Evolutionary conservation across 192 early-diverging fungal genomes (phyloP), one percentile per base, ranked within the genome.

Genomic region (Coemansia sp.): DNA sequence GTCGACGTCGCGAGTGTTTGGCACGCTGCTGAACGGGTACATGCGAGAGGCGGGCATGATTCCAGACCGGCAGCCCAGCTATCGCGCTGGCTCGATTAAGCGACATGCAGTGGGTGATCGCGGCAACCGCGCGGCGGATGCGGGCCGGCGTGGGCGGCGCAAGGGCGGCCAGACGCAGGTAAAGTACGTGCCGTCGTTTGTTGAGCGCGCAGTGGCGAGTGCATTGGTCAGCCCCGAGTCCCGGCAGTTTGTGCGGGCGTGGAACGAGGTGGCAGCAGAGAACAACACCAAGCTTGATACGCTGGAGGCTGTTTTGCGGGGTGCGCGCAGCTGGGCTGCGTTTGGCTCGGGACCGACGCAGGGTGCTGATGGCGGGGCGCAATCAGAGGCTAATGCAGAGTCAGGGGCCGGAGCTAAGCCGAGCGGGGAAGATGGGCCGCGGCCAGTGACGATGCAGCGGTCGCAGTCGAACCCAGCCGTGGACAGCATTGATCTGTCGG

Each of bases 181-280:
- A 27, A 76, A 72, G 64, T 82, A 82, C 32, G 85, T 90, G 32
- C 90, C 89, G 2, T 86, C 85, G 0, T 89, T 90, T 83, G 83
- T 92, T 5, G 90, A 92, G 65, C 73, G 82, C 19, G 86, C 89
- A 1, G 72, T 92, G 3, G 82, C 87, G 7, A 87, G 86, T 49
- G 89, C 87, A 0, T 65, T 92, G 23, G 83, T 90, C 58, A 89
- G 89, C 59, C 89, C 90, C 21, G 88, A 90, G 76, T 83, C 84
- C 19, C 80, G 90, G 19, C 75, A 80, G 11, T 92, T 83, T 69
- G 70, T 83, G 17, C 79, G 83, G 45, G 84, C 87, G 1, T 92
- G 90, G 90, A 66, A 82, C 21, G 85, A 87, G 38, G 73, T 88
- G 1, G 82, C 87, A 2, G 50, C 60, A 6, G 73, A 79, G 56